Evolutionary conservation across 2,329 filamentous ascomycete species (phyloP).

Genomic region (Cytospora schulzeri): DNA sequence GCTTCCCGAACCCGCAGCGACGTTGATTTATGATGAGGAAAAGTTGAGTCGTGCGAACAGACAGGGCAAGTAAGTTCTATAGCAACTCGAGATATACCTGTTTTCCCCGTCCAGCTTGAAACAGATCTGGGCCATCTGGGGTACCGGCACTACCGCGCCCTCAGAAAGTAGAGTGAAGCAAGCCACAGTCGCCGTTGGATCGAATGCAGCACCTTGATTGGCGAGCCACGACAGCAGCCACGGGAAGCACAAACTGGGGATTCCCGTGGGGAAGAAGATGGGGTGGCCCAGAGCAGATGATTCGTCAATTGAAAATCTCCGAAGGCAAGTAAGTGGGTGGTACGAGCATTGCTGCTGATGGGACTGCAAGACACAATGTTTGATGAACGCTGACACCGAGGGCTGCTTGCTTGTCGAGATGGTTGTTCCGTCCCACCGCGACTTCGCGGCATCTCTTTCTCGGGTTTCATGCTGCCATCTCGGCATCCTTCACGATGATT

Average conservation of each 20-base stretch:
- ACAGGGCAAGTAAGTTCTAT: neutral
- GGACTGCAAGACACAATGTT: neutral
- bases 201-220: neutral
- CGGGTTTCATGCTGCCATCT: neutral
- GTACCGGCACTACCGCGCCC: neutral
- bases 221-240: no score
- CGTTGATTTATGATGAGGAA: neutral
- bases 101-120: neutral
- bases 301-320: slow-evolving; percentile 15
- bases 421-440: neutral
- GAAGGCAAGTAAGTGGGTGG: neutral
- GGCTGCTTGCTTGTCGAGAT: neutral
- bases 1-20: neutral
- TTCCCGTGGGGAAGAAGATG: no score
- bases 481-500: neutral
- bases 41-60: neutral
- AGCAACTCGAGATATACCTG: neutral
- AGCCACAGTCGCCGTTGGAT: neutral
- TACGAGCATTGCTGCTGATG: no score
- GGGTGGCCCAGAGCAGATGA: neutral
- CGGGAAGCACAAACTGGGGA: no score
- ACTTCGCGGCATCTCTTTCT: neutral
- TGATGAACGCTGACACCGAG: neutral
- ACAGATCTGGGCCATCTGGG: neutral
- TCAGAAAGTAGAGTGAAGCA: neutral